Conservation (phyloP, 495 filamentous ascomycete species). For the Neurospora sp. region DNA sequence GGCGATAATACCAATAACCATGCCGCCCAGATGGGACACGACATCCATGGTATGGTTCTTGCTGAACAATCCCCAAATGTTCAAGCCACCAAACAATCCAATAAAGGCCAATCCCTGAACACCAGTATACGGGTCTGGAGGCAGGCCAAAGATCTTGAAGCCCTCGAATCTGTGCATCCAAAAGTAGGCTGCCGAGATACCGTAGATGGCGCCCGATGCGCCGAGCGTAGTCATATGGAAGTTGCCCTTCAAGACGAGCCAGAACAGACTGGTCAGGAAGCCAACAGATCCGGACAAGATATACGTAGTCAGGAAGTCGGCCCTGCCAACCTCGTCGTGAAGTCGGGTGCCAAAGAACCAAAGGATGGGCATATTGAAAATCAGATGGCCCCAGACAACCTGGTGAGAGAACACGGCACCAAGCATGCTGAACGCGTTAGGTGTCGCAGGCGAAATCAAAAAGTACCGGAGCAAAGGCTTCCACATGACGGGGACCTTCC, state of each 20-base stretch:
- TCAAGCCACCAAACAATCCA: constrained; percentile 33
- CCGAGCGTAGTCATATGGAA: constrained; percentile 45
- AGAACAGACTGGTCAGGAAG: constrained; percentile 51
- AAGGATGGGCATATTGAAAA: constrained; percentile 55
- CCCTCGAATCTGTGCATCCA: constrained; percentile 48
- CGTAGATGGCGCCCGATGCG: constrained; percentile 63
- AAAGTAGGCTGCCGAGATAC: constrained; percentile 57
- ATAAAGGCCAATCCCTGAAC: constrained; percentile 42
- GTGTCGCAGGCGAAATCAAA: constrained; percentile 58
- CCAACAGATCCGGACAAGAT: constrained; percentile 56
- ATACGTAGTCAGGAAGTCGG: constrained; percentile 73
- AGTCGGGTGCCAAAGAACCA: constrained; percentile 44
- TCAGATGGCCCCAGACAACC: constrained; percentile 45
- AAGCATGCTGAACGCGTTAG: constrained; percentile 52
- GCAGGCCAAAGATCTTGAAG: constrained; percentile 41
- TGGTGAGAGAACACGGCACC: constrained; percentile 77
- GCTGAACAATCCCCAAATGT: constrained; percentile 34
- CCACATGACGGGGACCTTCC: constrained; percentile 64
- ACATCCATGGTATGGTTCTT: constrained; percentile 45
- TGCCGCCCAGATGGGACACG: constrained; percentile 63
- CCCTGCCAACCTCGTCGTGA: constrained; percentile 82
- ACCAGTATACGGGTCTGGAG: constrained; percentile 38
- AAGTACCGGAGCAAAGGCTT: constrained; percentile 70
- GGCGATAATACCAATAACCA: constrained; percentile 38
- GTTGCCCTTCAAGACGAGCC: constrained; percentile 40